Evolutionary conservation across 257 asterid genomes (phyloP).

Genomic region (Lycium ferocissimum): DNA sequence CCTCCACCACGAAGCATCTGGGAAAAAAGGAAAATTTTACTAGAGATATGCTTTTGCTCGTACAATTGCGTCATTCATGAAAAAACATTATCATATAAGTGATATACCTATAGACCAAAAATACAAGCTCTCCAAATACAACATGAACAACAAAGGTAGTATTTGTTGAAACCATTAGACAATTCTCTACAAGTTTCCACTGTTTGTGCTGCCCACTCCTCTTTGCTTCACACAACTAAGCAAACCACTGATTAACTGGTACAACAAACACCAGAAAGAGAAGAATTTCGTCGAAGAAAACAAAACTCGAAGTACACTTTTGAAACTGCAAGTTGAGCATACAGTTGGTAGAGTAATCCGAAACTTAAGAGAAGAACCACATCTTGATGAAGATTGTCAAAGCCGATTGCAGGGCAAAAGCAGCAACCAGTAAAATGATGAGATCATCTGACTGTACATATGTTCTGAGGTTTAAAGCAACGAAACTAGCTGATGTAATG

Average conservation of each 20-base stretch:
- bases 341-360: background rate
- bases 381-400: constrained; percentile 89
- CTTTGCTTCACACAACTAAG: constrained; percentile 27
- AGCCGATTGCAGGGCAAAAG: constrained; percentile 84
- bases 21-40: background rate
- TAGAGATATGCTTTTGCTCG: background rate
- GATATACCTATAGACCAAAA: background rate
- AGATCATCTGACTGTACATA: constrained; percentile 56
- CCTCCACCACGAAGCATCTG: background rate
- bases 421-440: constrained; percentile 64
- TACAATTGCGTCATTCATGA: background rate
- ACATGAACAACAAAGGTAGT: background rate
- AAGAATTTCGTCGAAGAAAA: background rate
- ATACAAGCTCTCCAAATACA: background rate
- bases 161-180: background rate
- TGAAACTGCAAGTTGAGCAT: background rate
- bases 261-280: background rate
- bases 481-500: constrained; percentile 78
- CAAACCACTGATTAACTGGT: constrained; percentile 26
- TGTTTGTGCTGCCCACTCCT: background rate
- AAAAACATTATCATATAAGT: background rate
- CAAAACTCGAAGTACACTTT: constrained; percentile 1
- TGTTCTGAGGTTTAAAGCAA: constrained; percentile 75
- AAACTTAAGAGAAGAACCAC: constrained; percentile 69
- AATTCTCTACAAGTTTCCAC: background rate